A percentile compares a stretch with the other conserved stretches of the same genome.
phyloP scores from a whole-genome alignment of 192 early-diverging fungal species.

The Umbelopsis vinacea region DNA sequence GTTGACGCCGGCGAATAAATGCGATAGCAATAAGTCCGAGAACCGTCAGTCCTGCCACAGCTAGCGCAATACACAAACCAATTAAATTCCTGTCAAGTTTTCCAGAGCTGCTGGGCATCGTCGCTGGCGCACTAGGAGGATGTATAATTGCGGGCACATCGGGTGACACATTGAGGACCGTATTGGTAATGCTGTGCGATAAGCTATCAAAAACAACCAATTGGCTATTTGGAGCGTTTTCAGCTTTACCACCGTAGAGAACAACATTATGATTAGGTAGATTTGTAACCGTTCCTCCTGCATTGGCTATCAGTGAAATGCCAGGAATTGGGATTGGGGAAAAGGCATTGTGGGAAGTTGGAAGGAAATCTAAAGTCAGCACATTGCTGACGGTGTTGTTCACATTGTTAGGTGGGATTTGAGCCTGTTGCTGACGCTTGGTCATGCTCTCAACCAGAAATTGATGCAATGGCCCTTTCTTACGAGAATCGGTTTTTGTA shows the following conservation, averaged over 20 bases:
- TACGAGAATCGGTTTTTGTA: not conserved
- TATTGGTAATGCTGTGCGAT: not conserved
- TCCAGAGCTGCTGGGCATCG: not conserved
- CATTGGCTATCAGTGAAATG: not conserved
- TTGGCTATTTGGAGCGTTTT: not conserved
- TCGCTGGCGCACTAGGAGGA: not conserved
- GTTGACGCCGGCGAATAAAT: not conserved
- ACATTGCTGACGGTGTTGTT: not conserved
- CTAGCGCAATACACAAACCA: constrained; percentile 14
- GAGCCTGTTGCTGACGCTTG: not conserved
- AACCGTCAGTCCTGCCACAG: constrained; percentile 2
- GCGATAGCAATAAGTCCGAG: not conserved
- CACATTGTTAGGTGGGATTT: not conserved
- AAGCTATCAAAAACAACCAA: not conserved
- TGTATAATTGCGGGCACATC: not conserved
- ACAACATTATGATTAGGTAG: not conserved
- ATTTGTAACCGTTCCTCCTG: constrained; percentile 1
- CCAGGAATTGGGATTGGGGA: not conserved
- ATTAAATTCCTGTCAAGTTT: not conserved
- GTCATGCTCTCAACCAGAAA: not conserved
- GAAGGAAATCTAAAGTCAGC: not conserved
- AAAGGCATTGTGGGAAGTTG: not conserved
- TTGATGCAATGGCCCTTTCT: not conserved
- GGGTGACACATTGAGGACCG: not conserved
- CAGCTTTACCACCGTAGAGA: not conserved